Conservation (phyloP, 139 green algal genomes). For the Closterium sp. region DNA sequence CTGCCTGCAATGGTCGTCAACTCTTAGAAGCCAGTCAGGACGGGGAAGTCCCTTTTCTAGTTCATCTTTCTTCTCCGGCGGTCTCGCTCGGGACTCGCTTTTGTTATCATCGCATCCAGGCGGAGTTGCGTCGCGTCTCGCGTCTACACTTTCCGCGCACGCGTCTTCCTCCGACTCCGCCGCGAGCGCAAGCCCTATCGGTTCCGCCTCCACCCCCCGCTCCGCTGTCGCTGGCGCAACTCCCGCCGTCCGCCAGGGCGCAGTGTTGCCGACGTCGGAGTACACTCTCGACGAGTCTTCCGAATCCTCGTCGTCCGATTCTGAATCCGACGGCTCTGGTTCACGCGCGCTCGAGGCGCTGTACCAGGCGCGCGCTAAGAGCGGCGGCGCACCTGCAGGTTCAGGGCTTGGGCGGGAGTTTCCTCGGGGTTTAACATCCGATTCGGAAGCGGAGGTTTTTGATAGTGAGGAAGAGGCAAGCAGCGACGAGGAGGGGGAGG, state of each 20-base stretch:
- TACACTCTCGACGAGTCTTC: neutral
- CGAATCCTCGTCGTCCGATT: neutral
- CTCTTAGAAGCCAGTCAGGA: neutral
- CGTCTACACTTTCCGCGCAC: neutral
- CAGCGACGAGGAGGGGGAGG: neutral
- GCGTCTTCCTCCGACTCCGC: neutral
- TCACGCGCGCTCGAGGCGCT: neutral
- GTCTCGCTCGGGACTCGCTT: neutral
- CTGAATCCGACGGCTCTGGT: neutral
- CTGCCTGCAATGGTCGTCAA: neutral
- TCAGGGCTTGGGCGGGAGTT: neutral
- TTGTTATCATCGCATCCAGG: neutral
- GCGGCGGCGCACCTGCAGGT: neutral
- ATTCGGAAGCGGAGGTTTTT: neutral
- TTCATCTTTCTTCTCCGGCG: neutral
- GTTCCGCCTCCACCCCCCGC: neutral
- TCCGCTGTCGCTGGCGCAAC: neutral
- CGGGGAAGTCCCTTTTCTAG: neutral
- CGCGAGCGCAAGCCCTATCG: neutral
- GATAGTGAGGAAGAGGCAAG: neutral
- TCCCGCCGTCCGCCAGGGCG: neutral
- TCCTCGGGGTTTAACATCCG: neutral
- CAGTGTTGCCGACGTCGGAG: neutral
- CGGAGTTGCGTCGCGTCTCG: neutral
- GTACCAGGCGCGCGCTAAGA: neutral